These are phyloP conservation scores for Coemansia sp. DNA, from an alignment of 192 early-diverging fungal species.

Conservation along the genomic window DNA sequence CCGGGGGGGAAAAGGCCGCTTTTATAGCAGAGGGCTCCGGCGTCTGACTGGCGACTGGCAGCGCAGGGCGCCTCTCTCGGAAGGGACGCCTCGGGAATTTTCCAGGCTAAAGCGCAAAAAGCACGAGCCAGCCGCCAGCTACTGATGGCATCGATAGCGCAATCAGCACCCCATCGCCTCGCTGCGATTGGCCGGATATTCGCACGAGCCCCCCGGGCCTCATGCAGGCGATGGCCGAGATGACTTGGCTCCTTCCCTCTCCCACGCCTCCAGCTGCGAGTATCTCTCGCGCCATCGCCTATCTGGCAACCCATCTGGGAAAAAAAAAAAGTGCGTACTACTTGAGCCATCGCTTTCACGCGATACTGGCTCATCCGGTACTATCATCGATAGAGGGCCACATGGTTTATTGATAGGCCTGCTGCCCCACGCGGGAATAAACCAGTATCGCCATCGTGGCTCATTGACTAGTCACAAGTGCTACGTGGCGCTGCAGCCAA, in stretches of 20 bases:
- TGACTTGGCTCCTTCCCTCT: too few species aligned
- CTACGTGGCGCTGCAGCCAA: background rate
- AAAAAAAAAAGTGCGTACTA: too few species aligned
- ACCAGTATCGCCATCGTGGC: too few species aligned
- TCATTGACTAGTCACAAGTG: too few species aligned
- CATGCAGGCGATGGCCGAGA: too few species aligned
- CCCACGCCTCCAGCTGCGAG: too few species aligned
- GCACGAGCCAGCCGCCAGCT: constrained; percentile 34
- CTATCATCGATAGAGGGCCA: too few species aligned
- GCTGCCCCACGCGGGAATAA: too few species aligned
- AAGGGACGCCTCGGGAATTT: constrained; percentile 23
- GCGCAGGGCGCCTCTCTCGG: too few species aligned
- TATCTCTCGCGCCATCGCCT: background rate
- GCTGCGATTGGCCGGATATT: constrained; percentile 22
- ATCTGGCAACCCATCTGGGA: background rate
- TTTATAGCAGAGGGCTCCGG: background rate
- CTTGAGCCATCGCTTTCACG: too few species aligned
- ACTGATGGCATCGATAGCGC: constrained; percentile 17
- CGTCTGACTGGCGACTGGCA: background rate
- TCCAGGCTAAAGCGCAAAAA: constrained; percentile 15
- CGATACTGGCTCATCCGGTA: too few species aligned
- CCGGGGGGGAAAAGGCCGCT: background rate
- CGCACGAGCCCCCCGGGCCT: background rate
- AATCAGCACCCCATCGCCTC: constrained; percentile 10
- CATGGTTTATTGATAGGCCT: too few species aligned